These are phyloP conservation scores for Claviceps citrina DNA, from an alignment of 2,329 filamentous ascomycete species.

Conservation along the genomic window DNA sequence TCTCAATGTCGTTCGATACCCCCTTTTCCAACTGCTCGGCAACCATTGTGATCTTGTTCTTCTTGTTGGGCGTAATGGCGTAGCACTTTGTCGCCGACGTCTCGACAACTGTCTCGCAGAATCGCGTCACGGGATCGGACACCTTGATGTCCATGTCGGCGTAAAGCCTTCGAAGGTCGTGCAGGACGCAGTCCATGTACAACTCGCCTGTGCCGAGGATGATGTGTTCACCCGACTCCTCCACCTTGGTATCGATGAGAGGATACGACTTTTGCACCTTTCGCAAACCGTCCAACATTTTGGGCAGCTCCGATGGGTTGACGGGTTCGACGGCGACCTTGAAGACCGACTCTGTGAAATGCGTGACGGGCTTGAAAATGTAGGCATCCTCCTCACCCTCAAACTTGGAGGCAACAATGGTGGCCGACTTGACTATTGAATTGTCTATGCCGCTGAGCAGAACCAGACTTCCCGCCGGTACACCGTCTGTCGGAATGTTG, in stretches of 20 bases:
- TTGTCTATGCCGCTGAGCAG: slow-evolving; percentile 90
- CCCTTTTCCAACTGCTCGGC: slow-evolving; percentile 91
- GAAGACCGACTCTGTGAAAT: slow-evolving; percentile 94
- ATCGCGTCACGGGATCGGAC: slow-evolving; percentile 90
- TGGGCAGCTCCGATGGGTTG: slow-evolving; percentile 92
- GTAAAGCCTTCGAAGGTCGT: slow-evolving; percentile 84
- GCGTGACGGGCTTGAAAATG: slow-evolving; percentile 82
- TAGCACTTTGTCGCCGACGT: slow-evolving; percentile 97
- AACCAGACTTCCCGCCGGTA: slow-evolving; percentile 87
- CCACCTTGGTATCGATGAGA: slow-evolving; percentile 87
- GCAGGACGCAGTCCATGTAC: slow-evolving; percentile 99
- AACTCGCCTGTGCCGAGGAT: slow-evolving; percentile 89
- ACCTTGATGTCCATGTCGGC: slow-evolving; percentile 99
- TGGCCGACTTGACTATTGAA: slow-evolving; percentile 95
- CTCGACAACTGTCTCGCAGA: slow-evolving; percentile 95
- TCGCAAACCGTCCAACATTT: slow-evolving; percentile 92
- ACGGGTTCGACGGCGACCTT: slow-evolving; percentile 97
- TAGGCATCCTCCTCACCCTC: slow-evolving; percentile 83
- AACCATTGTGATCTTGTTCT: slow-evolving; percentile 98
- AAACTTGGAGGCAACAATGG: slow-evolving; percentile 64
- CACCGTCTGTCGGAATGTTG: slow-evolving; percentile 77
- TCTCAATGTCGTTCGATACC: slow-evolving; percentile 88
- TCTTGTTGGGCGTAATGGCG: slow-evolving; percentile 94
- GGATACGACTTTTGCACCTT: slow-evolving; percentile 98
- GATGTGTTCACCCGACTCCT: slow-evolving; percentile 94